Evolutionary conservation across 768 basidiomycete genomes (phyloP).

Genomic region (Termitomyces sp.): DNA sequence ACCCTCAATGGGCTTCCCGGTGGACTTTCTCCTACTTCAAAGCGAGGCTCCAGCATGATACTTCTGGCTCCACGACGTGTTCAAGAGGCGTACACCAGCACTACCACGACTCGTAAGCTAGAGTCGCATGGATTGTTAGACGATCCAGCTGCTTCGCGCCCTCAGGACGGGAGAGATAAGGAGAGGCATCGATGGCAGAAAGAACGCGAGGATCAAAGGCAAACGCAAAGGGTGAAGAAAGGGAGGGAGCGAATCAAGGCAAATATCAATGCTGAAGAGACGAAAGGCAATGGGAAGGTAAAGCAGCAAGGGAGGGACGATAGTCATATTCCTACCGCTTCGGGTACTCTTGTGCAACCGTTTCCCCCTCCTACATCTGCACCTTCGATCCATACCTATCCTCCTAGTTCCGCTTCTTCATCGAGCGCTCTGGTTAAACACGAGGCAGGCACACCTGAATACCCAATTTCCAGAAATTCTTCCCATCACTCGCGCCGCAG

Average conservation of each 20-base stretch:
- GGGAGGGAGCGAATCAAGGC: conserved; percentile 19
- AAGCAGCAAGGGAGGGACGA: conserved; percentile 20
- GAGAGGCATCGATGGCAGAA: conserved; percentile 24
- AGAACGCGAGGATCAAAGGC: conserved; percentile 20
- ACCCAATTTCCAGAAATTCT: conserved; percentile 14
- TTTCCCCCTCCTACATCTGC: conserved; percentile 19
- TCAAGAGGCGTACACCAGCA: conserved; percentile 77
- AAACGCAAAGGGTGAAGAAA: conserved; percentile 23
- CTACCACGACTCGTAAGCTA: conserved; percentile 65
- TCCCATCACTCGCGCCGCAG: conserved; percentile 18
- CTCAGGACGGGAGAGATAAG: conserved; percentile 24
- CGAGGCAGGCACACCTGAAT: conserved; percentile 2
- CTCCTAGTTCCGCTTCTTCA: conserved; percentile 8
- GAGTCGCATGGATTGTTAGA: conserved; percentile 65
- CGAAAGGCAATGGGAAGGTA: conserved; percentile 21
- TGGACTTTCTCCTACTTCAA: conserved; percentile 12
- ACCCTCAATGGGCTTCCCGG: conserved; percentile 8
- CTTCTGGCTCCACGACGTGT: conserved; percentile 70
- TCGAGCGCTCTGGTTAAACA: conserved; percentile 1
- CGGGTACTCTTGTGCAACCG: conserved; percentile 6
- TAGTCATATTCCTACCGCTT: conserved; percentile 16
- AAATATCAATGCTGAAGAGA: conserved; percentile 24
- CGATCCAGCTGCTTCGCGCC: conserved; percentile 29
- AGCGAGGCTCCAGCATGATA: conserved; percentile 45
- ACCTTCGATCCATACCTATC: conserved; percentile 17